Evolutionary conservation across 768 basidiomycete genomes (phyloP).

Genomic region (Gymnopilus dilepis): DNA sequence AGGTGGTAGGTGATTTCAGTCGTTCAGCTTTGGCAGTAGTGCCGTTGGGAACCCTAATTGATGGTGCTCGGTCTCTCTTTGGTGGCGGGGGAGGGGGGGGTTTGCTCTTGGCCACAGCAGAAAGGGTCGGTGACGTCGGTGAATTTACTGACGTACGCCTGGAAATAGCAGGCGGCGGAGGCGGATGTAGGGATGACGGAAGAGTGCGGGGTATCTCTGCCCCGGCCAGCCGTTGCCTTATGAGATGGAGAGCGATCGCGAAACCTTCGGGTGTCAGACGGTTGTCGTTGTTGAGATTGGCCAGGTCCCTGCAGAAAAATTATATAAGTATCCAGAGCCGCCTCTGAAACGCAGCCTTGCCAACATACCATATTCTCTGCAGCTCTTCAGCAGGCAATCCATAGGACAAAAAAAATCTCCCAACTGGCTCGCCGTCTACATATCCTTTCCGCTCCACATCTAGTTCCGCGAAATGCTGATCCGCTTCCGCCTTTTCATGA

Average conservation of each 20-base stretch:
- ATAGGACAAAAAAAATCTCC: slow-evolving; percentile 38
- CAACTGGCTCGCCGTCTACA: slow-evolving; percentile 38
- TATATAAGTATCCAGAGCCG: neutral
- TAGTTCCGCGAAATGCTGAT: slow-evolving; percentile 37
- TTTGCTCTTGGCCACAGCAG: slow-evolving; percentile 12
- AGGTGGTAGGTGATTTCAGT: neutral
- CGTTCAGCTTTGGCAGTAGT: neutral
- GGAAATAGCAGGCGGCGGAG: slow-evolving; percentile 26
- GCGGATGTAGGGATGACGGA: slow-evolving; percentile 39
- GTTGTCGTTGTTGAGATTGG: slow-evolving; percentile 39
- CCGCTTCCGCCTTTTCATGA: slow-evolving; percentile 34
- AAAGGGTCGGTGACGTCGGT: slow-evolving; percentile 11
- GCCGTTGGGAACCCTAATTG: slow-evolving; percentile 7
- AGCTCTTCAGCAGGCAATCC: slow-evolving; percentile 38
- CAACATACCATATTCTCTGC: slow-evolving; percentile 41
- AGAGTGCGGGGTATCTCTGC: slow-evolving; percentile 37
- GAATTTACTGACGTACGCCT: neutral
- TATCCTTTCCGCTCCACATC: slow-evolving; percentile 36
- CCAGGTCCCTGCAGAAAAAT: slow-evolving; percentile 34
- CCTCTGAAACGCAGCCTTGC: neutral
- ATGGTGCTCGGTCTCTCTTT: slow-evolving; percentile 14
- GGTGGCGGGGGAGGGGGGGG: slow-evolving; percentile 21
- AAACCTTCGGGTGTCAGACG: slow-evolving; percentile 43
- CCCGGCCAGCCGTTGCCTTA: slow-evolving; percentile 37
- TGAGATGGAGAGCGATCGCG: slow-evolving; percentile 41